Conservation (phyloP, 2,329 filamentous ascomycete species). For the Diaporthe ilicicola region DNA sequence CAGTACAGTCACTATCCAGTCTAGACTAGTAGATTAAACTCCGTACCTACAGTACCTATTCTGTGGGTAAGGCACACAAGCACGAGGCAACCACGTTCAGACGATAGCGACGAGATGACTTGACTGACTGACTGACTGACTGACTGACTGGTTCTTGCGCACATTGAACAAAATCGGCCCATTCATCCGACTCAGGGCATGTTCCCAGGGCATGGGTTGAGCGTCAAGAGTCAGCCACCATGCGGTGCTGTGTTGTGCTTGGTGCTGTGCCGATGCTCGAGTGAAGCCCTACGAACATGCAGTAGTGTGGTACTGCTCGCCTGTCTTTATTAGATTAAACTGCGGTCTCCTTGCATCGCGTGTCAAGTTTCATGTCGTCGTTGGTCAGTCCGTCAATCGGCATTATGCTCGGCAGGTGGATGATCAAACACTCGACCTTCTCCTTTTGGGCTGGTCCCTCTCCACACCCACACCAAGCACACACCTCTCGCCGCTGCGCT, state of each 20-base stretch:
- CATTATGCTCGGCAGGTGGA: constrained; percentile 30
- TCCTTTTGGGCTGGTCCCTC: constrained; percentile 26
- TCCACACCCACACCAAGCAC: constrained; percentile 24
- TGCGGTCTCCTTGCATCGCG: constrained; percentile 29
- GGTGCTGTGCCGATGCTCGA: background rate
- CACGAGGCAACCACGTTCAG: constrained; percentile 1
- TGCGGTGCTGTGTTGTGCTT: background rate
- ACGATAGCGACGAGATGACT: constrained; percentile 15
- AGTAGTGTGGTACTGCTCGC: constrained; percentile 10
- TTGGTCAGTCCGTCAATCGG: constrained; percentile 22
- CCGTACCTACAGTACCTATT: too few relatives aligned
- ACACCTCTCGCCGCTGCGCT: background rate
- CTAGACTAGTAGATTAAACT: too few relatives aligned
- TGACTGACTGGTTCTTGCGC: background rate
- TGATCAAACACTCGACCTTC: constrained; percentile 32
- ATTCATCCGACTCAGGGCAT: constrained; percentile 17
- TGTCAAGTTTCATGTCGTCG: constrained; percentile 33
- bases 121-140: background rate
- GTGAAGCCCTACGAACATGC: constrained; percentile 8
- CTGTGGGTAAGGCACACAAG: background rate
- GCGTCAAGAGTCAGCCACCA: constrained; percentile 11
- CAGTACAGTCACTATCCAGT: too few relatives aligned
- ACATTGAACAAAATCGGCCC: background rate
- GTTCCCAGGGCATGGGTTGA: constrained; percentile 8
- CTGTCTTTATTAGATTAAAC: background rate